A percentile compares a stretch with the other conserved stretches of the same genome.
Evolutionary conservation across 345 rosid species (phyloP).

Genomic region (Brassica juncea): DNA sequence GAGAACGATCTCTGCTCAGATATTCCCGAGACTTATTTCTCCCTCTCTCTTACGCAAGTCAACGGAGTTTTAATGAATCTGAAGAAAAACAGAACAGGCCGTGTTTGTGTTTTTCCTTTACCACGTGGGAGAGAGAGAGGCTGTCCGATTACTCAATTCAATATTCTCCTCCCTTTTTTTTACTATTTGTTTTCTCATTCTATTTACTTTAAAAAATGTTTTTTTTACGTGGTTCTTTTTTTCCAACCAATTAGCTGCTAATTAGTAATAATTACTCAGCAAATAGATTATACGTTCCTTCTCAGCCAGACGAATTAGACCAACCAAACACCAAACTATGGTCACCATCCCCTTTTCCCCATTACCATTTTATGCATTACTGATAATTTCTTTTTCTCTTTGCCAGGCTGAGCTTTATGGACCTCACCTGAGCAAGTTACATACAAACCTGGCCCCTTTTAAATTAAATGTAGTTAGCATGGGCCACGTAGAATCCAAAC

Average conservation of each 20-base stretch:
- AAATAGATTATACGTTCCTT: constrained; percentile 3
- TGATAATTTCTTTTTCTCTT: too few species aligned
- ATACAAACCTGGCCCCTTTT: constrained; percentile 5
- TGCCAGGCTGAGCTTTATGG: constrained; percentile 5
- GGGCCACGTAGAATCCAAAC: not conserved
- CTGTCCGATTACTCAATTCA: not conserved
- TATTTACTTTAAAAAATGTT: not conserved
- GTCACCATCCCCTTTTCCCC: constrained; percentile 16
- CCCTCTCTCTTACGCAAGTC: not conserved
- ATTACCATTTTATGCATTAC: not conserved
- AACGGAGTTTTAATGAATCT: constrained; percentile 1
- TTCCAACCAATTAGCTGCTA: too few species aligned
- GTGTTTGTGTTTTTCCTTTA: too few species aligned
- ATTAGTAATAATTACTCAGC: not conserved
- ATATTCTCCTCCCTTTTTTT: too few species aligned
- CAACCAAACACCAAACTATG: constrained; percentile 37
- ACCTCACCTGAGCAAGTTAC: constrained; percentile 7
- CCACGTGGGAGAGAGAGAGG: not conserved
- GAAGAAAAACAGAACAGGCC: too few species aligned
- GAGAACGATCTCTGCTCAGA: not conserved
- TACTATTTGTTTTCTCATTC: too few species aligned
- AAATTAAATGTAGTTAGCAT: not conserved
- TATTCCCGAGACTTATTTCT: not conserved
- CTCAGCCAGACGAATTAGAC: constrained; percentile 33
- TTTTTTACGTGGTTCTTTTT: constrained; percentile 27